Evolutionary conservation across 163 green algal species (phyloP).

Genomic region (Prototheca cutis): DNA sequence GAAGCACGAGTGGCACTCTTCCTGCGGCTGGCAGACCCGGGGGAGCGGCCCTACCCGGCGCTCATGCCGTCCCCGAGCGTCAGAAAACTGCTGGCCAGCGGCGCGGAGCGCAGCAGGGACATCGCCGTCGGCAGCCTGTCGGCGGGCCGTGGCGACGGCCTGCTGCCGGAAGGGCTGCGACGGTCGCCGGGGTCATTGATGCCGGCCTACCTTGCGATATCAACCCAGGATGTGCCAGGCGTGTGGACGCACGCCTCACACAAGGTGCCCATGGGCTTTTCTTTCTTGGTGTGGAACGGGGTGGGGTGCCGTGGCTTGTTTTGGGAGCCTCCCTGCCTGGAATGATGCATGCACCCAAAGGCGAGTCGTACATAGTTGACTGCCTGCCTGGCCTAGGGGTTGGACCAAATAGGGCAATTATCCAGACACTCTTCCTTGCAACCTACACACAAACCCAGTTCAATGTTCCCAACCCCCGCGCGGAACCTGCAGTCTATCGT

Average conservation of each 20-base stretch:
- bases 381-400: no score
- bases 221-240: conserved; percentile 22
- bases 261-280: conserved; percentile 1
- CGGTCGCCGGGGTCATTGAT: not conserved
- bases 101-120: not conserved
- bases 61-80: conserved; percentile 2
- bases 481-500: conserved; percentile 11
- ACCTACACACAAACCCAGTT: not conserved
- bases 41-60: not conserved
- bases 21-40: not conserved
- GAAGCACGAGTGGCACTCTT: not conserved
- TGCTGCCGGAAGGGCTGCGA: conserved; percentile 6
- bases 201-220: not conserved
- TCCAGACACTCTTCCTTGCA: not conserved
- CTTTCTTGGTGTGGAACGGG: not conserved
- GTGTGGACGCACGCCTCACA: conserved; percentile 19
- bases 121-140: conserved; percentile 2
- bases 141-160: conserved; percentile 9
- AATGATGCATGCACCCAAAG: not conserved
- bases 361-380: not conserved
- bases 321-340: no score
- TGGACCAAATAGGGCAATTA: no score
- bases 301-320: no score
- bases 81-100: not conserved
- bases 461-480: not conserved